These are phyloP conservation scores for Talaromyces sp. DNA, from an alignment of 2,329 filamentous ascomycete species.

Conservation along the genomic window DNA sequence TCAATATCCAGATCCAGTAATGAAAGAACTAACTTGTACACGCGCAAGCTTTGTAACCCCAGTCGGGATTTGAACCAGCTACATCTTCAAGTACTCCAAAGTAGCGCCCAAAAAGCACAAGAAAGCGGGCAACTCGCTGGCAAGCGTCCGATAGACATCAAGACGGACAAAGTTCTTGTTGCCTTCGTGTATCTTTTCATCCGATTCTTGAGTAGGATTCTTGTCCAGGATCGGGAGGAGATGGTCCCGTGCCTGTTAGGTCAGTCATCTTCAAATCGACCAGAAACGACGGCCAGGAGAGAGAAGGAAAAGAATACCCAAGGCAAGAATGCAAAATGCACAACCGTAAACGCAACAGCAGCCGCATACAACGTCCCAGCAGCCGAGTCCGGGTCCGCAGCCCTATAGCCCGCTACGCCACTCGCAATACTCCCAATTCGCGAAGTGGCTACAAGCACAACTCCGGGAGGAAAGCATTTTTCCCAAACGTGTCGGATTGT, in stretches of 20 bases:
- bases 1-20: no score
- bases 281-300: no score
- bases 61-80: not conserved
- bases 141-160: slow-evolving; percentile 1
- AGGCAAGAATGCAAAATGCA: slow-evolving; percentile 12
- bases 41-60: no score
- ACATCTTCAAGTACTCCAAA: slow-evolving; percentile 6
- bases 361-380: not conserved
- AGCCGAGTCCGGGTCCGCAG: not conserved
- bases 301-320: not conserved
- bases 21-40: no score
- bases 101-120: slow-evolving; percentile 13
- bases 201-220: slow-evolving; percentile 1
- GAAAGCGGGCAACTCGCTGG: slow-evolving; percentile 10
- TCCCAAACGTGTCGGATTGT: slow-evolving; percentile 4
- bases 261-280: no score
- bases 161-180: slow-evolving; percentile 1
- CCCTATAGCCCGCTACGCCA: slow-evolving; percentile 9
- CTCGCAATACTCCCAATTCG: slow-evolving; percentile 7
- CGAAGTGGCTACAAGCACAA: not conserved
- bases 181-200: slow-evolving; percentile 3
- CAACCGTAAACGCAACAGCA: slow-evolving; percentile 3
- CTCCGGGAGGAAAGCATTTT: not conserved
- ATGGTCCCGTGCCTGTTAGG: not conserved
- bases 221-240: not conserved